Evolutionary conservation across 805 yeast genomes (phyloP).

Genomic region (Citeromyces matritensis): DNA sequence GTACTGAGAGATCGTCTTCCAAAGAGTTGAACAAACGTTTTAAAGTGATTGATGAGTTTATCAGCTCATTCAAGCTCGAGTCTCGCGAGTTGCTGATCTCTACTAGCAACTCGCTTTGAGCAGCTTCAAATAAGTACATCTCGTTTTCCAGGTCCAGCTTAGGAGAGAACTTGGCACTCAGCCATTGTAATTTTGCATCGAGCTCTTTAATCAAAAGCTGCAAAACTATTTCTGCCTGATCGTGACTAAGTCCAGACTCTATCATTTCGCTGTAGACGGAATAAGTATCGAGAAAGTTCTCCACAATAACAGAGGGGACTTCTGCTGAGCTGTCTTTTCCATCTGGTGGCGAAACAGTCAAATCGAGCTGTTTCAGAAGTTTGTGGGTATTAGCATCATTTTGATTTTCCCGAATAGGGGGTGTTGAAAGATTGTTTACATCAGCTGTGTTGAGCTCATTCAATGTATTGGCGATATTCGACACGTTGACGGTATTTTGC

Average conservation of each 20-base stretch:
- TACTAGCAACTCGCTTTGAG: constrained; percentile 71
- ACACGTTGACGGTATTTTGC: background rate
- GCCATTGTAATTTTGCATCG: constrained; percentile 23
- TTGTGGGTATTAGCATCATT: too few species aligned
- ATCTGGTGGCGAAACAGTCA: too few species aligned
- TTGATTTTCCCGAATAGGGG: too few species aligned
- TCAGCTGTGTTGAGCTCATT: constrained; percentile 12
- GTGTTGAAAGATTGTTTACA: constrained; percentile 3
- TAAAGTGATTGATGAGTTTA: constrained; percentile 49
- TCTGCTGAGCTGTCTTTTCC: too few species aligned
- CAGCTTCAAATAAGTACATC: constrained; percentile 78
- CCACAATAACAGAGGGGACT: constrained; percentile 7
- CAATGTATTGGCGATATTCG: constrained; percentile 12
- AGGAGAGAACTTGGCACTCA: constrained; percentile 32
- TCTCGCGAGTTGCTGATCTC: constrained; percentile 67
- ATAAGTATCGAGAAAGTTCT: constrained; percentile 44
- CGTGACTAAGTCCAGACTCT: constrained; percentile 40
- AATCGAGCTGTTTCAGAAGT: too few species aligned
- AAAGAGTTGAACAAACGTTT: constrained; percentile 61
- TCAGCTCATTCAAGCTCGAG: constrained; percentile 48
- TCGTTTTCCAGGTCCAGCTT: constrained; percentile 74
- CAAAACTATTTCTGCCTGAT: constrained; percentile 48
- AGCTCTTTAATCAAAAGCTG: constrained; percentile 20
- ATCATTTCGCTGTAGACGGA: constrained; percentile 36
- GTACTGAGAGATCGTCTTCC: constrained; percentile 64